Base-by-base conservation (phyloP, 169 alveolate genomes). In the Babesia microti region DNA sequence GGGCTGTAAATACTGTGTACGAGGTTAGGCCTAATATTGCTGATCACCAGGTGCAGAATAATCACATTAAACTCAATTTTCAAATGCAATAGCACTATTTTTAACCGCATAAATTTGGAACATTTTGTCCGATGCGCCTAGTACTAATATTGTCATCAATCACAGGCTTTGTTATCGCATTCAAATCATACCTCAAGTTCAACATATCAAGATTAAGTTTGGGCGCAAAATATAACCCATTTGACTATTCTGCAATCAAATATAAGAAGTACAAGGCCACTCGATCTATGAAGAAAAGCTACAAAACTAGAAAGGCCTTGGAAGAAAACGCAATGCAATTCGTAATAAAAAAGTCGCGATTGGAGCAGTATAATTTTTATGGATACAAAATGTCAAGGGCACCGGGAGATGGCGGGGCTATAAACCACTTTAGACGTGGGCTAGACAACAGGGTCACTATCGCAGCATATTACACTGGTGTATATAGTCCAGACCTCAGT, bases 361-460 rank as follows among this genome's bases (percentile, higher is more conserved):
- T n/a, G 9, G 36, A 9, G 27, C 41, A 34, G 40, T 3, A 9
- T 6, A 15, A 0, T 32, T 24, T 48, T 4, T 65, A 54, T 11
- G 76, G 76, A 19, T 44, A 27, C 4, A 53, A 59, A 2, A 48
- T 65, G 1, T 65, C 76, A 14, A 60, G 55, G 44, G 24, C 23
- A 7, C 61, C 48, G 1, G 76, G 76, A 0, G 76, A 65, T 23
- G 76, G 76, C 1, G 76, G 76, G 2, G 24, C 33, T 9, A 54
- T 65, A n/a, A 61, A 68, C 1, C 17, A 36, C 24, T 14, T 65
- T 17, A 3, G 2, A 0, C 23, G 17, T 11, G 47, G 30, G 6
- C 11, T 12, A 11, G 65, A 65, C 44, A 32, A 27, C 27, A 34
- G n/a, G 7, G 56, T 32, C 17, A 27, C 26, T 22, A 56, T 65